A percentile compares a stretch with the other conserved stretches of the same genome.
These are phyloP conservation scores for Aspergillus ellipticus DNA, from an alignment of 495 filamentous ascomycete genomes.

Conservation along the genomic window DNA sequence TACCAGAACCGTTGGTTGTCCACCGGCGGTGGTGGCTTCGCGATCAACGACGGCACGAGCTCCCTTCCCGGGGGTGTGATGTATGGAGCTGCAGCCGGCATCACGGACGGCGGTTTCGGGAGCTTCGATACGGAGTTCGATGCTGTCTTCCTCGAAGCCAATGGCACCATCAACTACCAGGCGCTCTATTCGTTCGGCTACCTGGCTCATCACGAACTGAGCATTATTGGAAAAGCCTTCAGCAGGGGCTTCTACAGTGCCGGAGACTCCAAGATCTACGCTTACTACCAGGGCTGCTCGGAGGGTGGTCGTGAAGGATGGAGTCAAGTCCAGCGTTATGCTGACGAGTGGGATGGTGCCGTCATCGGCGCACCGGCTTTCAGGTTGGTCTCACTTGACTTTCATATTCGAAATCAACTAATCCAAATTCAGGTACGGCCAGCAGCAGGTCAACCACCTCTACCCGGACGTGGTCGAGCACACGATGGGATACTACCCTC, in stretches of 20 bases:
- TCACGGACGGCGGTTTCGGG: conserved; percentile 37
- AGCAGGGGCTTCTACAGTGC: conserved; percentile 32
- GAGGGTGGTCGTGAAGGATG: conserved; percentile 37
- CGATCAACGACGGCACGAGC: conserved; percentile 17
- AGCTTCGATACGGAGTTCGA: conserved; percentile 31
- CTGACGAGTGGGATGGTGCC: conserved; percentile 46
- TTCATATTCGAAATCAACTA: too few relatives aligned
- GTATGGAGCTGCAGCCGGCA: conserved; percentile 38
- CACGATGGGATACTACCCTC: conserved; percentile 46
- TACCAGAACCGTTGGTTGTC: conserved; percentile 37
- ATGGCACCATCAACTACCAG: conserved; percentile 43
- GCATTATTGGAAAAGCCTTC: conserved; percentile 29
- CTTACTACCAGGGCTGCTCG: conserved; percentile 37
- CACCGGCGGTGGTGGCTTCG: conserved; percentile 32
- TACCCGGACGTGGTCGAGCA: conserved; percentile 41
- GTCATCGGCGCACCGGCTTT: conserved; percentile 51
- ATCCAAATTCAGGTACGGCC: conserved; percentile 45
- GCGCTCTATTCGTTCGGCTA: conserved; percentile 39
- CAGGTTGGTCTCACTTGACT: conserved; percentile 24
- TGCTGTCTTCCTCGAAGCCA: conserved; percentile 31
- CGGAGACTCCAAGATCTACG: conserved; percentile 24
- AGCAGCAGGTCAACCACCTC: conserved; percentile 50
- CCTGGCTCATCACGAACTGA: conserved; percentile 39
- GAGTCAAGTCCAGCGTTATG: conserved; percentile 51
- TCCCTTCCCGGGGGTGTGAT: conserved; percentile 28